Conservation (phyloP, 1,284 basidiomycete genomes). For the Cryptococcus jaspeensis region DNA sequence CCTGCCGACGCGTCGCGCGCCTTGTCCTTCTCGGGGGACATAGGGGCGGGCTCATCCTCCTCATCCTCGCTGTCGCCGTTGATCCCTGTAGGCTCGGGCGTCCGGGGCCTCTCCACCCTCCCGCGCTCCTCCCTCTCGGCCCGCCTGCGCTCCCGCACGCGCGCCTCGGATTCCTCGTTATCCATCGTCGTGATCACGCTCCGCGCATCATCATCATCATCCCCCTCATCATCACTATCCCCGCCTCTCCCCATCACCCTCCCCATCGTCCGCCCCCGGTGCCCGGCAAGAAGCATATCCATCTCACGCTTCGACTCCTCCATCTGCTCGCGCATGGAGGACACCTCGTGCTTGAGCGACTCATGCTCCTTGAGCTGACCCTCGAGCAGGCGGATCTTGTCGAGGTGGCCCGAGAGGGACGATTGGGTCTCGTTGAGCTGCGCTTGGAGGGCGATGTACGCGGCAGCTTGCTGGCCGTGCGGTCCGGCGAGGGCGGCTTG, state of each 20-base stretch:
- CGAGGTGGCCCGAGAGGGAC: conserved; percentile 73
- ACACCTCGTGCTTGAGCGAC: conserved; percentile 75
- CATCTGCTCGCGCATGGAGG: conserved; percentile 67
- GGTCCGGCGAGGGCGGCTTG: conserved; percentile 49
- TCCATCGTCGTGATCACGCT: conserved; percentile 46
- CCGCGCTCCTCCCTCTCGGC: conserved; percentile 21
- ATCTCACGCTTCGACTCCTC: conserved; percentile 56
- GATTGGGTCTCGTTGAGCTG: conserved; percentile 84
- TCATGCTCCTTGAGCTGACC: conserved; percentile 79
- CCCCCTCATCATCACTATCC: conserved; percentile 59
- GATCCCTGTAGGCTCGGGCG: conserved; percentile 19
- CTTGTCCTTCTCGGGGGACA: conserved; percentile 2
- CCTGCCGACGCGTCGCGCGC: neutral
- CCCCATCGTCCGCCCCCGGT: conserved; percentile 30
- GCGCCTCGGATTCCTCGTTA: conserved; percentile 53
- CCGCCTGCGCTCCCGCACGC: conserved; percentile 53
- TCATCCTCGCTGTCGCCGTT: conserved; percentile 49
- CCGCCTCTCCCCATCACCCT: conserved; percentile 32
- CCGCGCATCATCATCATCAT: conserved; percentile 50
- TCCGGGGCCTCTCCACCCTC: conserved; percentile 17
- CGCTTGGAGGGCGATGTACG: conserved; percentile 67
- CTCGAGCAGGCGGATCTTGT: conserved; percentile 82
- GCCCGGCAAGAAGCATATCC: conserved; percentile 35
- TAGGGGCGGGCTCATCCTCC: conserved; percentile 41
- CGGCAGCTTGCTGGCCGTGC: conserved; percentile 46